Evolutionary conservation across 345 rosid species (phyloP).

Genomic region (Eutrema yunnanense): DNA sequence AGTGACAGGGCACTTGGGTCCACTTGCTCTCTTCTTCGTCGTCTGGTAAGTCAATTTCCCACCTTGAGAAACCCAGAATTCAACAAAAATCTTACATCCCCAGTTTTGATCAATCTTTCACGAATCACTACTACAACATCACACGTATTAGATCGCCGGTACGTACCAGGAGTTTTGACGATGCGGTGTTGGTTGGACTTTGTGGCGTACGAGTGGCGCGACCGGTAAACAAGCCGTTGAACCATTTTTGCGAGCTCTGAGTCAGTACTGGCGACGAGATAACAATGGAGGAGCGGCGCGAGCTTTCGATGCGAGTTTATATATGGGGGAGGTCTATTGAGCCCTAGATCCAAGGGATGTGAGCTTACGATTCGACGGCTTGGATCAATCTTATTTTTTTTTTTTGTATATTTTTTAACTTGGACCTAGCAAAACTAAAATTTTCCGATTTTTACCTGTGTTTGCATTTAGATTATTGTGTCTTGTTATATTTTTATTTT

Average conservation of each 20-base stretch:
- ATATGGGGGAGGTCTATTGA: neutral
- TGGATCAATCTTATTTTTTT: neutral
- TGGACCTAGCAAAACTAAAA: neutral
- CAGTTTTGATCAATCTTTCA: neutral
- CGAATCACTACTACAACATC: neutral
- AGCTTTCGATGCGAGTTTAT: neutral
- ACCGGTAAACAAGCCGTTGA: constrained; percentile 72
- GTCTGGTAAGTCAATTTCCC: constrained; percentile 85
- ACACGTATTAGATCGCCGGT: neutral
- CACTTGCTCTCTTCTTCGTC: constrained; percentile 81
- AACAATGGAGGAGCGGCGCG: neutral
- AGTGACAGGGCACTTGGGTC: constrained; percentile 85
- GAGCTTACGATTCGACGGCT: neutral
- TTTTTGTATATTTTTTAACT: neutral
- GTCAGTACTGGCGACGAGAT: neutral
- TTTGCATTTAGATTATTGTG: too few relatives aligned
- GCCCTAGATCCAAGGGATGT: constrained; percentile 18
- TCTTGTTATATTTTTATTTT: too few relatives aligned
- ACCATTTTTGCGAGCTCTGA: constrained; percentile 48
- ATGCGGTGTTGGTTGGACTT: constrained; percentile 84
- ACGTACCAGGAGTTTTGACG: constrained; percentile 81
- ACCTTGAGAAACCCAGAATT: constrained; percentile 34
- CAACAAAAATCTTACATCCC: neutral
- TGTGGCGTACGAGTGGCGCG: constrained; percentile 88
- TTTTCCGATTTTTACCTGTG: too few relatives aligned